A percentile compares a stretch with the other conserved stretches of the same genome.
Evolutionary conservation across 1,284 basidiomycete species (phyloP).

Genomic region (Melampsora americana): DNA sequence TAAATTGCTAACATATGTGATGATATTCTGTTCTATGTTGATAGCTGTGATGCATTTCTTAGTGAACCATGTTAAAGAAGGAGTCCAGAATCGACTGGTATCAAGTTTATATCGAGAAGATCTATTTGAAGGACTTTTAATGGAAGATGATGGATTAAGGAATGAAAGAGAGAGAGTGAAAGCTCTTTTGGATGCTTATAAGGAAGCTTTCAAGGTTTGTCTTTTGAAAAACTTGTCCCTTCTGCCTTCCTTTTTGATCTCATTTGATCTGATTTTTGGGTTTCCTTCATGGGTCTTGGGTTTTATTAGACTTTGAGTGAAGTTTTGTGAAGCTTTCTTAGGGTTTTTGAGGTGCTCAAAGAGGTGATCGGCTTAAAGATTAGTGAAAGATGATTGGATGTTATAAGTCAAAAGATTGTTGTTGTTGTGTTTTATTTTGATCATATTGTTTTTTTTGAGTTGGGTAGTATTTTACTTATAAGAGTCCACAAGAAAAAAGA

Average conservation of each 20-base stretch:
- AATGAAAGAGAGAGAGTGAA: slow-evolving; percentile 90
- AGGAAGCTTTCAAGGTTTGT: slow-evolving; percentile 72
- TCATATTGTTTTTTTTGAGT: too few species aligned
- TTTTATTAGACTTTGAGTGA: slow-evolving; percentile 41
- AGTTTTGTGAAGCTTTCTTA: slow-evolving; percentile 22
- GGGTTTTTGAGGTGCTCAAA: too few species aligned
- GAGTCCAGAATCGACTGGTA: slow-evolving; percentile 92
- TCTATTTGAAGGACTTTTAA: slow-evolving; percentile 81
- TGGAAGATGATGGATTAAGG: slow-evolving; percentile 92
- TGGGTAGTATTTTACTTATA: too few species aligned
- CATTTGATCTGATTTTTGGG: neutral
- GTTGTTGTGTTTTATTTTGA: too few species aligned
- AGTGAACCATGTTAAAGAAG: slow-evolving; percentile 92
- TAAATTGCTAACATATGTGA: neutral
- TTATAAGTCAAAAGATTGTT: too few species aligned
- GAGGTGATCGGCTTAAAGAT: too few species aligned
- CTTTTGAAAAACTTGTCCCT: neutral
- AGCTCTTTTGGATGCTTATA: slow-evolving; percentile 90
- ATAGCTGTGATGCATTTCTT: slow-evolving; percentile 61
- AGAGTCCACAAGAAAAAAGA: too few species aligned
- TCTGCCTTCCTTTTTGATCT: slow-evolving; percentile 22
- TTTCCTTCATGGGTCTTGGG: neutral
- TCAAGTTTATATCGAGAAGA: slow-evolving; percentile 69
- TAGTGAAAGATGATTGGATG: too few species aligned
- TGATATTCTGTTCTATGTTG: slow-evolving; percentile 66